Evolutionary conservation across 192 early-diverging fungal species (phyloP), one percentile per base, ranked within the genome.

Genomic region (Helicostylum pulchrum): DNA sequence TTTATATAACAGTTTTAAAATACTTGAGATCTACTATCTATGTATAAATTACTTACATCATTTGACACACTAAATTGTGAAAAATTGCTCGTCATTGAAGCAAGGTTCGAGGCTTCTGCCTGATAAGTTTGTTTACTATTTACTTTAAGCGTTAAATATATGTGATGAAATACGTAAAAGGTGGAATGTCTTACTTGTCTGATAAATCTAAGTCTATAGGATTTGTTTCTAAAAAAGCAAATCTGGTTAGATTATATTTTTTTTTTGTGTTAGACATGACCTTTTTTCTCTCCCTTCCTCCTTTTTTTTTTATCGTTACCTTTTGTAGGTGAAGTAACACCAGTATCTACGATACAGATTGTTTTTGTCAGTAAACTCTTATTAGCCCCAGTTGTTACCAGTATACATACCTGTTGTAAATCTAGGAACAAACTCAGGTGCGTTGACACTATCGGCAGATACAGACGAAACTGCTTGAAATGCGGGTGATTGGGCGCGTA

Each of bases 351-450:
- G 44, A 4, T 9, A 45, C 14, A 45, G 44, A 45, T 12, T 12
- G 1, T 12, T 9, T 45, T 45, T 12, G 44, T 12, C 14, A 15
- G 44, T 45, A 45, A 12, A 9, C 14, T 12, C 14, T 45, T 9
- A 45, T 1, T 45, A 15, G 10, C 0, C 4, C 5, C 12, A 48
- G 12, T 48, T 48, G 17, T 15, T 48, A 19, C 6, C 7, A 39
- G 36, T 39, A 39, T 6, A 39, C 9, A 39, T 48, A 68, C 71
- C 71, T 20, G 44, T 46, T 23, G 57, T 26, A 19, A 61, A 67
- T 68, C 82, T 85, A 30, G 85, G 85, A 17, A 85, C 74, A 61
- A 87, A 87, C 30, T 80, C 76, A 19, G 84, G 83, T 1, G 85
- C 84, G 58, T 82, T 75, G 11, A 80, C 66, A 43, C 77, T 68